phyloP scores from a whole-genome alignment of 805 yeast species.

The Ogataea nitratoaversa region DNA sequence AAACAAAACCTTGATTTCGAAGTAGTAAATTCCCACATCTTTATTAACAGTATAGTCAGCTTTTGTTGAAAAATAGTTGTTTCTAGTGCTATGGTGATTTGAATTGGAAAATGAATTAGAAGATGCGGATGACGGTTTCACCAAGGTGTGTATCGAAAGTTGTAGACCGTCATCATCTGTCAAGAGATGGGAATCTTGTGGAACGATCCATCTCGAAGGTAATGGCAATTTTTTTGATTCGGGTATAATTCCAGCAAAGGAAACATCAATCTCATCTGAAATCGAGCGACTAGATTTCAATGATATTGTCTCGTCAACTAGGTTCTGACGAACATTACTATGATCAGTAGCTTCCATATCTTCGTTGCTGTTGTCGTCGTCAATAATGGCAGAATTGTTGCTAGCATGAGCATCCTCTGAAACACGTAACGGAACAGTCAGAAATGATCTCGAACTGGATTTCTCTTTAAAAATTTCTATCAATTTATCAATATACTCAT shows the following conservation, averaged over 20 bases:
- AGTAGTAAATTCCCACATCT: conserved; percentile 46
- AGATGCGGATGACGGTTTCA: conserved; percentile 11
- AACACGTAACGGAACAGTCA: neutral
- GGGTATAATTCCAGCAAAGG: neutral
- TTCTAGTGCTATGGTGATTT: conserved; percentile 8
- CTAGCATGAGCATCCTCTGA: neutral
- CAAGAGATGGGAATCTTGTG: conserved; percentile 16
- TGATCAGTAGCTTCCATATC: neutral
- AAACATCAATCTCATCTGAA: neutral
- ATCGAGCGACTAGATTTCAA: neutral
- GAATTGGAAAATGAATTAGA: conserved; percentile 5
- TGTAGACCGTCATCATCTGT: conserved; percentile 20
- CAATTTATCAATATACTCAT: conserved; percentile 14
- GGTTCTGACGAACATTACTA: conserved; percentile 7
- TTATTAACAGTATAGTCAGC: conserved; percentile 35
- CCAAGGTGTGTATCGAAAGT: conserved; percentile 21
- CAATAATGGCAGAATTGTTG: neutral
- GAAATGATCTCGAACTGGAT: conserved; percentile 1
- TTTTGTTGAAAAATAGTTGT: conserved; percentile 23
- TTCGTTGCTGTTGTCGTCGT: neutral
- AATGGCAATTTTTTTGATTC: conserved; percentile 11
- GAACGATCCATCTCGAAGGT: conserved; percentile 26
- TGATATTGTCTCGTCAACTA: conserved; percentile 9
- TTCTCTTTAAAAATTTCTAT: conserved; percentile 12
- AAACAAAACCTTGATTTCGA: conserved; percentile 39